Evolutionary conservation across 2,329 filamentous ascomycete genomes (phyloP).

Genomic region (Phialophora macrospora): DNA sequence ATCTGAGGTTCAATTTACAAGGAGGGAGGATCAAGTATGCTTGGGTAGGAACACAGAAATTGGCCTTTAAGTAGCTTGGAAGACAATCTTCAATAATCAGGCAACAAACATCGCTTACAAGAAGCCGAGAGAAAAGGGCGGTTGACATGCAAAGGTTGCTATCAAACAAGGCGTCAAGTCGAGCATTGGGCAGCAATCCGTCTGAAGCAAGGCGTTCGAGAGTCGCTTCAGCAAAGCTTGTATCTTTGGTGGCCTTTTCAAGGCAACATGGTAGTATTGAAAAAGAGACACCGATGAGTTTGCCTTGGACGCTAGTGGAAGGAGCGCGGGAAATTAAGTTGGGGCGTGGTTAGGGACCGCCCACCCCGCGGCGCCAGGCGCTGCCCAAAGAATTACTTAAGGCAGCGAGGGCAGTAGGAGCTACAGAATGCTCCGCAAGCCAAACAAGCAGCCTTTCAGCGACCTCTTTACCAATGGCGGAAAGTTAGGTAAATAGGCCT

Average conservation of each 20-base stretch:
- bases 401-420: too few relatives aligned
- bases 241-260: background rate
- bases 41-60: too few relatives aligned
- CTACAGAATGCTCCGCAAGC: background rate
- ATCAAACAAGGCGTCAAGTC: constrained; percentile 1
- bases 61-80: background rate
- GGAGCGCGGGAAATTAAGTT: background rate
- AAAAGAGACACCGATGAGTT: background rate
- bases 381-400: background rate
- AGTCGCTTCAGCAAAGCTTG: background rate
- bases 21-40: background rate
- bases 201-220: background rate
- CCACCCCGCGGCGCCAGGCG: background rate
- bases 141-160: background rate
- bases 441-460: background rate
- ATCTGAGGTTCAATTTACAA: background rate
- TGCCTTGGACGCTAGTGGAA: background rate
- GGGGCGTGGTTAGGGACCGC: too few relatives aligned
- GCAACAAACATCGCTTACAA: background rate
- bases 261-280: background rate
- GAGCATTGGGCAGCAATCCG: background rate
- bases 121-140: background rate
- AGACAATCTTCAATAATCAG: background rate
- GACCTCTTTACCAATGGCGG: background rate
- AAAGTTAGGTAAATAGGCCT: background rate